Conservation (phyloP, 2,329 filamentous ascomycete species). For the Paracorniculantispora psalliotae region DNA sequence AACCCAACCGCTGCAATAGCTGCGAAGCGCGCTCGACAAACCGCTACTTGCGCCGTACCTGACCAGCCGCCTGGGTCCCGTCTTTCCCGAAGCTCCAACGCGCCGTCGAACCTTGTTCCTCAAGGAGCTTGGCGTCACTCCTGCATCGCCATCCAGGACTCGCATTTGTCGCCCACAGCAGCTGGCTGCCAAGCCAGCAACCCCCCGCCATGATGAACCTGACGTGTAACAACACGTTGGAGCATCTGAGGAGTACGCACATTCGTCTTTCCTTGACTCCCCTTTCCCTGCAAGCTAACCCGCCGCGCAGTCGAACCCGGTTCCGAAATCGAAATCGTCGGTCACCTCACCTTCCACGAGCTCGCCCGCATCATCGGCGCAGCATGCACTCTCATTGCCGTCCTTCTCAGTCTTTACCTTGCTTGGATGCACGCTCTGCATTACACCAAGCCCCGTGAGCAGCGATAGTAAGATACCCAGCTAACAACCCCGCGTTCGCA, state of each 20-base stretch:
- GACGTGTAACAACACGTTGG: constrained; percentile 40
- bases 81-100: background rate
- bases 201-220: constrained; percentile 26
- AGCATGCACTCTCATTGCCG: constrained; percentile 44
- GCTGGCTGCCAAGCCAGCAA: background rate
- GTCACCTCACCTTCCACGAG: constrained; percentile 49
- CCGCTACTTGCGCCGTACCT: too few species aligned
- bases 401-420: constrained; percentile 50
- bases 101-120: background rate
- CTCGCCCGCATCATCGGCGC: constrained; percentile 49
- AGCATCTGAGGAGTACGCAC: constrained; percentile 37
- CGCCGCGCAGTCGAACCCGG: constrained; percentile 33
- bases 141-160: background rate
- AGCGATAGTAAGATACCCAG: constrained; percentile 44
- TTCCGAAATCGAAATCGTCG: constrained; percentile 43
- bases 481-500: background rate
- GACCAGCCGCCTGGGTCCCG: too few species aligned
- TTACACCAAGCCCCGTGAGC: constrained; percentile 57
- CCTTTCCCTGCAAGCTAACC: background rate
- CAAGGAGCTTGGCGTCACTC: too few species aligned
- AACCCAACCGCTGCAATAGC: background rate
- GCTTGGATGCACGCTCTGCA: constrained; percentile 55
- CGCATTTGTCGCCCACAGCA: background rate
- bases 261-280: background rate
- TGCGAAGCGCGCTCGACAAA: background rate